Conservation (phyloP, 805 yeast species). For the Candida arabinofermentans region DNA sequence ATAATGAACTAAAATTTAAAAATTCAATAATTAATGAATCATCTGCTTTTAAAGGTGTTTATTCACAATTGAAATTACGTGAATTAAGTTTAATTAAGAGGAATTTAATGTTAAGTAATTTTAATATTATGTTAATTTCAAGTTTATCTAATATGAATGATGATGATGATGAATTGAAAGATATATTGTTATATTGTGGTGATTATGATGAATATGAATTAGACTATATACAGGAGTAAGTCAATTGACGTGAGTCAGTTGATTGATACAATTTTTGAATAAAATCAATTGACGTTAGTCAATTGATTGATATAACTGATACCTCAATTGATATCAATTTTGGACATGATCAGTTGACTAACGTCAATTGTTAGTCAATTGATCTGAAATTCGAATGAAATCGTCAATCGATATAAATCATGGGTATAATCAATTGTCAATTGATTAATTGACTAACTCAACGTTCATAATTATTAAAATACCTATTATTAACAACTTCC, state of each 20-base stretch:
- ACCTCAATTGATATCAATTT: too few relatives aligned
- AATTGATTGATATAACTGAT: too few relatives aligned
- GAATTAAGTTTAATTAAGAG: conserved; percentile 16
- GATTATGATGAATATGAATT: conserved; percentile 27
- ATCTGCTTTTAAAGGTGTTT: conserved; percentile 3
- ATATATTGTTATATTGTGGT: conserved; percentile 29
- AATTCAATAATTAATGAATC: conserved; percentile 11
- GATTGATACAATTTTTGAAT: too few relatives aligned
- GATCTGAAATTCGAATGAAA: too few relatives aligned
- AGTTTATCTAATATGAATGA: conserved; percentile 32
- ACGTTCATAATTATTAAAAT: conserved; percentile 22
- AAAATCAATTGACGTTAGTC: too few relatives aligned
- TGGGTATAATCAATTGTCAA: too few relatives aligned
- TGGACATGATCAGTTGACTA: too few relatives aligned
- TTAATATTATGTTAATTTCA: conserved; percentile 31
- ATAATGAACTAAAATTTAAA: conserved; percentile 14
- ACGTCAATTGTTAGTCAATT: too few relatives aligned
- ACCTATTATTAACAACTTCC: conserved; percentile 58
- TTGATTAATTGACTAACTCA: conserved; percentile 3
- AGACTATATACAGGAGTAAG: conserved; percentile 7
- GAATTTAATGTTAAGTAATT: conserved; percentile 23
- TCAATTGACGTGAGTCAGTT: too few relatives aligned
- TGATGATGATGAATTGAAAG: conserved; percentile 27
- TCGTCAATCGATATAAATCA: too few relatives aligned
- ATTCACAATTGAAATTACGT: conserved; percentile 9